Evolutionary conservation across 2,329 filamentous ascomycete genomes (phyloP).

Genomic region (Ophiostoma perfectum): DNA sequence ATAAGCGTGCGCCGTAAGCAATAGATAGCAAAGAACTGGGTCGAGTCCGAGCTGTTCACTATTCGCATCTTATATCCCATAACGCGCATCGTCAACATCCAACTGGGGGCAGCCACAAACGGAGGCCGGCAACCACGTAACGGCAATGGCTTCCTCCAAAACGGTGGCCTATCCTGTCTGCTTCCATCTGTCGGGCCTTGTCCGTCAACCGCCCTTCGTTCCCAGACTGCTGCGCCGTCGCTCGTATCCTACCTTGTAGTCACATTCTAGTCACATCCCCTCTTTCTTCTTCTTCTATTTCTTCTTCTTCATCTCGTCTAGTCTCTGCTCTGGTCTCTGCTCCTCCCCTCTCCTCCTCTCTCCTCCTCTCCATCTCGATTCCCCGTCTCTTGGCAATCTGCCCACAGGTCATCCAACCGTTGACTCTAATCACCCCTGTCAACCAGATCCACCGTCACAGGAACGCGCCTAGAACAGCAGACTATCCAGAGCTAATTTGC

Average conservation of each 20-base stretch:
- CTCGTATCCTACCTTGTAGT: background rate
- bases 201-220: background rate
- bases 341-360: background rate
- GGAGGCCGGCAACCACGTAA: no score
- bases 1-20: background rate
- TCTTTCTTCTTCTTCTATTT: background rate
- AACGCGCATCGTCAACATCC: background rate
- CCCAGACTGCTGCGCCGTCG: no score
- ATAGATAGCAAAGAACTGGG: background rate
- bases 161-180: background rate
- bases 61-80: background rate
- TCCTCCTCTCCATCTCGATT: background rate
- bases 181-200: no score
- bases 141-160: background rate
- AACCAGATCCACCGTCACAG: background rate
- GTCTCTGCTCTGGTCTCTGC: no score
- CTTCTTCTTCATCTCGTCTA: no score
- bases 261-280: background rate
- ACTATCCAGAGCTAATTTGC: constrained; percentile 5
- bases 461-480: background rate
- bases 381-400: background rate
- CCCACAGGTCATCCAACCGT: background rate
- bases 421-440: background rate
- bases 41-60: background rate
- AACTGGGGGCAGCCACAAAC: background rate